Base-by-base conservation (phyloP, 108 stramenopile genomes). In the Nitzschia sp. region DNA sequence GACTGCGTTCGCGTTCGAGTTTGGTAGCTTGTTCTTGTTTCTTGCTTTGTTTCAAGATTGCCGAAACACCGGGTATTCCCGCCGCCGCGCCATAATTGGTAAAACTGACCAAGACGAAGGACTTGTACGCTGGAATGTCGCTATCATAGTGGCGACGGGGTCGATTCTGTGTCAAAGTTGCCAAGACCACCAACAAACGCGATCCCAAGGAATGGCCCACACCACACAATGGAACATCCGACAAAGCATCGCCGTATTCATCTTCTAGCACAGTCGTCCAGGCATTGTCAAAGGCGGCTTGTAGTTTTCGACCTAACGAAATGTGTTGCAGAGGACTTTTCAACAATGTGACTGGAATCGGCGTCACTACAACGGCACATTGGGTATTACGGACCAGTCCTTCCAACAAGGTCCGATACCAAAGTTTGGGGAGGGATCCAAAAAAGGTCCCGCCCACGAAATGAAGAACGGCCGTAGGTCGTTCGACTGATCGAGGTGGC, bases 371-470 rank as follows among this genome's bases (percentile, higher is more conserved):
- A 0, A 94, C 68, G 19, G 86, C 89, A 27, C 66, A 70, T 47
- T 88, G 68, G 17, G 87, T 87, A 59, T 86, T 64, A 9, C 47
- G 26, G 21, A 85, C 81, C 34, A 94, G 59, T 42, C 76, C 78
- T 61, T 89, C 88, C 46, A 94, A 62, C 9, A 91, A 66, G 25
- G 68, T 53, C 6, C 83, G 69, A 72, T 94, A 94, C 72, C 84
- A 91, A 21, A 83, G 49, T 26, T 76, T 68, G 1, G 93, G 93
- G 57, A 84, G 72, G 32, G 82, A 79, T 9, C 93, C 93, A 56
- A 91, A 89, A 61, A 88, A 77, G 15, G 93, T 88, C 0, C 90
- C 93, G 17, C 93, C 93, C 9, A 91, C 79, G 68, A 94, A 94
- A 59, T 94, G 93, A 48, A 94, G 47, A 25, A 94, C 70, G 17